Evolutionary conservation across 75 land plant genomes (phyloP), one percentile per base, ranked within the genome.

Genomic region (Sequoia sempervirens): DNA sequence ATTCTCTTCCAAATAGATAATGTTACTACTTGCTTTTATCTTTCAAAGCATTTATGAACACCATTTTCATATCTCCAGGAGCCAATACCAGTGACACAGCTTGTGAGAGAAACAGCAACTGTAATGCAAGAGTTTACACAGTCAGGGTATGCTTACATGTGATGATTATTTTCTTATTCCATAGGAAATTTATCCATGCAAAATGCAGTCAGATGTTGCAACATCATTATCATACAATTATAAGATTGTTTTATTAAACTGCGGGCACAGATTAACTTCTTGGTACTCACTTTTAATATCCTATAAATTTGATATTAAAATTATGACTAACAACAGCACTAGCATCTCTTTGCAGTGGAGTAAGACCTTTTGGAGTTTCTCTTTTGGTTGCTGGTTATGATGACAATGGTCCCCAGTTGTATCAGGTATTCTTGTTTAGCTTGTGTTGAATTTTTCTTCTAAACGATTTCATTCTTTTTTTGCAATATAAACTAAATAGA

Each of bases 111-210:
- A 84, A 98, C 97, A 37, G 95, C 99, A 75, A 89, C 99, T 86
- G 99, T 98, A 68, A 98, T 98, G 99, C 99, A 98, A 87, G 99
- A 98, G 83, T 98, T 98, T 88, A 96, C 99, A 14, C 99, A 98
- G 83, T 98, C 99, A 40, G 99, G 99, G 99, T 96, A 93, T 85
- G 74, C 76, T 72, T 26, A 13, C 15, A 52, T 80, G 3, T 11
- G 8, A 36, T 4, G 56, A n/a, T 45, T 15, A 11, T 70, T 70
- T 70, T 70, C 73, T 70, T 28, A 32, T 70, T 70, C 2, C 15
- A 32, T 70, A 32, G 36, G 73, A 23, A 70, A 32, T 70, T 70
- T 37, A 32, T 32, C 32, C 11, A 10, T 32, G 4, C n/a, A 26
- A 32, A 30, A 32, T 12, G 36, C 32, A 37, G 15, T 69, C 1